Conservation (phyloP, 2,329 filamentous ascomycete species). For the Davidsoniella neocaledoniae region DNA sequence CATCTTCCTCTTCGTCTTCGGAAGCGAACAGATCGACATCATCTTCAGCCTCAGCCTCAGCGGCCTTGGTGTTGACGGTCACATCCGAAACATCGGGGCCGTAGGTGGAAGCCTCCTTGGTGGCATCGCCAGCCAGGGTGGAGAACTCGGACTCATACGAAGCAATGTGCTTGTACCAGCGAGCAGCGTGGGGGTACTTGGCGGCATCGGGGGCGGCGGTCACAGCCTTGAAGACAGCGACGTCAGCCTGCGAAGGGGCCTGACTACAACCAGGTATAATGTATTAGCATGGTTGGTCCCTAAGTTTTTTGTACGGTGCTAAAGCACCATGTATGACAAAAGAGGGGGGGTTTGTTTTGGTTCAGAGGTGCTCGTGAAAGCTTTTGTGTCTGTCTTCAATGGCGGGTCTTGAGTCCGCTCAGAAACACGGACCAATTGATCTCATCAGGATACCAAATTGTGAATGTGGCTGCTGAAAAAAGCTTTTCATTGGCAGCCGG, state of each 20-base stretch:
- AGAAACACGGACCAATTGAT: constrained; percentile 91
- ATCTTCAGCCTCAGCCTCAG: constrained; percentile 46
- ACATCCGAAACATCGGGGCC: constrained; percentile 68
- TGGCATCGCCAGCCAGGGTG: constrained; percentile 76
- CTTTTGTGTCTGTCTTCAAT: constrained; percentile 59
- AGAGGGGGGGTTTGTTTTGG: constrained; percentile 9
- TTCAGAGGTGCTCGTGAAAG: constrained; percentile 54
- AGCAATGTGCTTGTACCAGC: constrained; percentile 98
- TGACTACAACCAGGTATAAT: constrained; percentile 21
- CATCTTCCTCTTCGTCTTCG: constrained; percentile 88
- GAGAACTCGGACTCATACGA: constrained; percentile 87
- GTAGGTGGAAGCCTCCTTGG: constrained; percentile 77
- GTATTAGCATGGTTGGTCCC: constrained; percentile 8
- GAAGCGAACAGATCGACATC: constrained; percentile 87
- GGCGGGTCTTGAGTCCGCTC: constrained; percentile 86
- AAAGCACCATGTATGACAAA: background rate
- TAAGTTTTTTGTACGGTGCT: background rate
- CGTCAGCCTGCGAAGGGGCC: constrained; percentile 82
- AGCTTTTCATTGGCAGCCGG: background rate
- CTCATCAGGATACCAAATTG: constrained; percentile 40
- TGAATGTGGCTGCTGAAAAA: background rate
- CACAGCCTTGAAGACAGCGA: constrained; percentile 84
- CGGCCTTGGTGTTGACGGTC: constrained; percentile 73
- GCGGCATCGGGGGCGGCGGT: constrained; percentile 55
- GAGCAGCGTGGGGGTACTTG: constrained; percentile 86